These are phyloP conservation scores for Crucihimalaya himalaica DNA, from an alignment of 345 rosid genomes.

Conservation along the genomic window DNA sequence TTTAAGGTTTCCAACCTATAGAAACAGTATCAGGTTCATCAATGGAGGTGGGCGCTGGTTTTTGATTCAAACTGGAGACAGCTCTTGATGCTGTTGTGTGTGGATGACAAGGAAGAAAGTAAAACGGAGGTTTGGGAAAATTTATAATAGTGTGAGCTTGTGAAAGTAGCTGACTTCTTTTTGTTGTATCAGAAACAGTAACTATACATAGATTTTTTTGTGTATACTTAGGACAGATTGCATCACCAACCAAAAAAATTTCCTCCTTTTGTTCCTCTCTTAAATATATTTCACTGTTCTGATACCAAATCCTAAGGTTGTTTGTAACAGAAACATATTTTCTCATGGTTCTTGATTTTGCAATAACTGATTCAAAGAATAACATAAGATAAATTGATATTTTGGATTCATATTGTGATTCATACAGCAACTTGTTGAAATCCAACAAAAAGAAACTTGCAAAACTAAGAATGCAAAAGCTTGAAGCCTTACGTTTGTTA, in stretches of 20 bases:
- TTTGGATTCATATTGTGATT: not conserved
- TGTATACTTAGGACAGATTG: conserved; percentile 37
- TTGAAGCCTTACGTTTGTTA: not conserved
- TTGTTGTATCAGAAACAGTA: conserved; percentile 26
- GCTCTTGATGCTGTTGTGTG: conserved; percentile 19
- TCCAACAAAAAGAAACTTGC: not conserved
- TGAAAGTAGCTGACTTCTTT: conserved; percentile 24
- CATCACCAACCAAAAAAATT: conserved; percentile 10
- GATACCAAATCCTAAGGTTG: conserved; percentile 12
- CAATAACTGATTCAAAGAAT: not conserved
- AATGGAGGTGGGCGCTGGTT: conserved; percentile 22
- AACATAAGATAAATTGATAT: not conserved
- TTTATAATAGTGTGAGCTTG: conserved; percentile 27
- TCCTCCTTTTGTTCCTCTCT: conserved; percentile 1
- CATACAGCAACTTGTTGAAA: not conserved
- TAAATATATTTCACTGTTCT: conserved; percentile 1
- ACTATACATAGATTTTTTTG: conserved; percentile 38
- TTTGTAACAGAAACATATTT: conserved; percentile 15
- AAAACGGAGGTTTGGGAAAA: not conserved
- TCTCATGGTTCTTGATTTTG: not conserved
- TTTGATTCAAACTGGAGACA: conserved; percentile 29
- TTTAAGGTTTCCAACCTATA: not conserved
- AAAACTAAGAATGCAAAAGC: conserved; percentile 1
- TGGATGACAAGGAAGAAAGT: conserved; percentile 22
- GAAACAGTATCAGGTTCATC: conserved; percentile 37